Conservation (phyloP, 2,329 filamentous ascomycete species). For the Aspergillus tamarii region DNA sequence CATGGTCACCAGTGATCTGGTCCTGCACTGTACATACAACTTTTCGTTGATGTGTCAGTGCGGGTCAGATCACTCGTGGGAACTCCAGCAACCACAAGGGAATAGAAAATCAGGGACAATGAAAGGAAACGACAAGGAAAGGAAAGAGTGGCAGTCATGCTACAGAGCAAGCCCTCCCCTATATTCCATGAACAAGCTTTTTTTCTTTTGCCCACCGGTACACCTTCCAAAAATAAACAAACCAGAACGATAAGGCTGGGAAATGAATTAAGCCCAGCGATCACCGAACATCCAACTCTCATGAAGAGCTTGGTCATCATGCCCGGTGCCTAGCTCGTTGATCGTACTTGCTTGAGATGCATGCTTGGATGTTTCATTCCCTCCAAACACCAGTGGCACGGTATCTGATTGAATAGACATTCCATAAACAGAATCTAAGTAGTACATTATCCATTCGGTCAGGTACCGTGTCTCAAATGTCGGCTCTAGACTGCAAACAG, state of each 20-base stretch:
- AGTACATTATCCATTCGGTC: constrained; percentile 6
- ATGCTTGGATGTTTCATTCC: constrained; percentile 5
- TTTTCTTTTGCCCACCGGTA: background rate
- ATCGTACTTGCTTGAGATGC: background rate
- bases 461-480: constrained; percentile 11
- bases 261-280: constrained; percentile 22
- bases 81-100: background rate
- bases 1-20: background rate
- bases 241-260: constrained; percentile 14
- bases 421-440: constrained; percentile 7
- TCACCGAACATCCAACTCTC: constrained; percentile 22
- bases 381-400: background rate
- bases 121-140: background rate
- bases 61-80: too few species aligned
- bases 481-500: constrained; percentile 8
- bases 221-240: background rate
- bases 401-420: background rate
- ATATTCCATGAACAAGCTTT: background rate
- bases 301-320: constrained; percentile 15
- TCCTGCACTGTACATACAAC: background rate
- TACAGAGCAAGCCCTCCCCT: background rate
- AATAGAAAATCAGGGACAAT: background rate
- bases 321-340: constrained; percentile 6
- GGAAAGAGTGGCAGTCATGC: background rate
- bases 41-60: background rate